Conservation (phyloP, 1,284 basidiomycete species). For the Rhodotorula sp. region DNA sequence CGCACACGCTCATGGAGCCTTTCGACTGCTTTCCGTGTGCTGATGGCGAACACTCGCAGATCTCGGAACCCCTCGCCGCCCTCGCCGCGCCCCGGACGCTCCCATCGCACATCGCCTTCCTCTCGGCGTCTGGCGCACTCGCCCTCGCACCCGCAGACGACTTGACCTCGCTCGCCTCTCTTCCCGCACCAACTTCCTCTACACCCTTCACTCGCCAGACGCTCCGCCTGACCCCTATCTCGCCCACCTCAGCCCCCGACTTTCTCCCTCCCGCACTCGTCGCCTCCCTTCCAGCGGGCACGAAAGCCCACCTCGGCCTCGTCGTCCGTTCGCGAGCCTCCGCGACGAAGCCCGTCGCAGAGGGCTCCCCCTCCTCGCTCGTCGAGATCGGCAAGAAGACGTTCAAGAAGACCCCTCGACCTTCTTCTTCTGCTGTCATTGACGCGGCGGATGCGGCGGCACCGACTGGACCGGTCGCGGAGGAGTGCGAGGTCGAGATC, state of each 20-base stretch:
- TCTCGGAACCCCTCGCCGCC: slow-evolving; percentile 30
- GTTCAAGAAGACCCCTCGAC: slow-evolving; percentile 34
- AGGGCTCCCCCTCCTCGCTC: background rate
- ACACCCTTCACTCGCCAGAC: slow-evolving; percentile 12
- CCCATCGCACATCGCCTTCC: slow-evolving; percentile 34
- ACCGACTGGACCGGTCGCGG: background rate
- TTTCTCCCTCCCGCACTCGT: slow-evolving; percentile 13
- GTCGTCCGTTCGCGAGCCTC: slow-evolving; percentile 19
- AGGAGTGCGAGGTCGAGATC: slow-evolving; percentile 29
- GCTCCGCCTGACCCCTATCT: slow-evolving; percentile 22
- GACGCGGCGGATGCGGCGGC: slow-evolving; percentile 24
- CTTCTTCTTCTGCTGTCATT: slow-evolving; percentile 29
- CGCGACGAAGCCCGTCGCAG: background rate
- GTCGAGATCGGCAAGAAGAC: slow-evolving; percentile 34
- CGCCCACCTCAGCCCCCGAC: slow-evolving; percentile 9
- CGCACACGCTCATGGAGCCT: background rate
- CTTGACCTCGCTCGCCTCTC: slow-evolving; percentile 28
- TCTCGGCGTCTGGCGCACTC: slow-evolving; percentile 31
- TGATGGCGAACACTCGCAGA: slow-evolving; percentile 4
- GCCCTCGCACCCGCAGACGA: slow-evolving; percentile 30
- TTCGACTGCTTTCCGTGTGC: too few species aligned
- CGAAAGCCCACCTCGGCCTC: slow-evolving; percentile 27
- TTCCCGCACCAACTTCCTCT: background rate
- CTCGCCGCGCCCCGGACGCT: slow-evolving; percentile 35
- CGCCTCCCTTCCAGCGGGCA: slow-evolving; percentile 15